These are phyloP conservation scores for Strobilomyces dryophilus DNA, from an alignment of 768 basidiomycete species.

Conservation along the genomic window DNA sequence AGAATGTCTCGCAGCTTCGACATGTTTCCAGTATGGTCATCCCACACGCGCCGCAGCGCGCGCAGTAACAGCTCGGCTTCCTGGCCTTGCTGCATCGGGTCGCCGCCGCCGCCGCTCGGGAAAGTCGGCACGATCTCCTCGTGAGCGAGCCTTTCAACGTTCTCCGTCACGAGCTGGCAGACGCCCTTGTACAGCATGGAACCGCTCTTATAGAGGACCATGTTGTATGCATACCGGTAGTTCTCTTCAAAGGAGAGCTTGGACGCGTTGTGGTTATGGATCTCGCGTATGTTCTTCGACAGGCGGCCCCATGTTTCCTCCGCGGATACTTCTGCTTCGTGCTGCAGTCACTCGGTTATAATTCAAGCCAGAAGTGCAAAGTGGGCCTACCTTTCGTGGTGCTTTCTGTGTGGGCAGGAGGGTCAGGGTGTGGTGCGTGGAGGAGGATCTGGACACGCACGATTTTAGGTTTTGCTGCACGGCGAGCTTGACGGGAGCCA, in stretches of 20 bases:
- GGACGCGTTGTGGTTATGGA: constrained; percentile 89
- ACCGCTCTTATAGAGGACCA: constrained; percentile 85
- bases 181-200: constrained; percentile 86
- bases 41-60: constrained; percentile 82
- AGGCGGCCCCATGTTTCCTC: constrained; percentile 83
- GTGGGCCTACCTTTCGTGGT: constrained; percentile 41
- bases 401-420: constrained; percentile 35
- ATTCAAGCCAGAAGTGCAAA: neutral
- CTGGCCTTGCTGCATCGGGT: constrained; percentile 70
- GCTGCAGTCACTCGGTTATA: constrained; percentile 38
- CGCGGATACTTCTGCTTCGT: constrained; percentile 68
- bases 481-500: constrained; percentile 21
- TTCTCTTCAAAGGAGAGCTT: constrained; percentile 91
- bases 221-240: constrained; percentile 90
- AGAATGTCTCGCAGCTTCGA: constrained; percentile 82
- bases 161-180: constrained; percentile 69
- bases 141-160: constrained; percentile 75
- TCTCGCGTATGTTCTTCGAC: constrained; percentile 84
- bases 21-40: constrained; percentile 90
- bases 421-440: constrained; percentile 17
- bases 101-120: constrained; percentile 62
- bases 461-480: constrained; percentile 37
- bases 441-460: constrained; percentile 33
- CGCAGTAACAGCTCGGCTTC: constrained; percentile 86
- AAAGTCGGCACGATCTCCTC: constrained; percentile 79